A percentile compares a stretch with the other conserved stretches of the same genome.
phyloP scores from a whole-genome alignment of 495 filamentous ascomycete genomes.

The Tuber borchii region DNA sequence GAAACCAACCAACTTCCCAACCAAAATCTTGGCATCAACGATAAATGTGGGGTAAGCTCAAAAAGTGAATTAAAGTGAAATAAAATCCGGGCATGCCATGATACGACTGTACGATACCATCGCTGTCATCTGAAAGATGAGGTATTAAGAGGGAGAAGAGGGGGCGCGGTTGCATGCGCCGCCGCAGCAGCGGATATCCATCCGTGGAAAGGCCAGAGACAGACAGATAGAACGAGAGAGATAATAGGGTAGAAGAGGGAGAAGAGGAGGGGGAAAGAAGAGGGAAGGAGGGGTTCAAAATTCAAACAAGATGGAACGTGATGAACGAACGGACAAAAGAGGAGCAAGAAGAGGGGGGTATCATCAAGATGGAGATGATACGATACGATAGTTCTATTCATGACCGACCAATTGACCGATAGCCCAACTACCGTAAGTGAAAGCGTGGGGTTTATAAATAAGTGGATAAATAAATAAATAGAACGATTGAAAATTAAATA shows the following conservation, averaged over 20 bases:
- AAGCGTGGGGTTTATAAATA: neutral
- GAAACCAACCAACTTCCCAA: neutral
- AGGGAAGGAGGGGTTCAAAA: neutral
- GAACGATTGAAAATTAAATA: neutral
- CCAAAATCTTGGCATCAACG: neutral
- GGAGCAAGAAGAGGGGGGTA: neutral
- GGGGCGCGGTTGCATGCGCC: neutral
- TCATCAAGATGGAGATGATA: neutral
- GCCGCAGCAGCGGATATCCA: neutral
- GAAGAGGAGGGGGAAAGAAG: neutral
- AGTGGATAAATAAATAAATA: neutral
- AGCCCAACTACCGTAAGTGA: neutral
- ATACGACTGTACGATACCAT: neutral
- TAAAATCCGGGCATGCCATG: neutral
- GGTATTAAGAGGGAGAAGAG: neutral
- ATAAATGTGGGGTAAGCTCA: slow-evolving; percentile 1
- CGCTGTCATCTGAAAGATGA: slow-evolving; percentile 2
- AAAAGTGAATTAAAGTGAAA: neutral
- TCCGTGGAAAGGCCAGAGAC: neutral
- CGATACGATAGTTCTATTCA: neutral
- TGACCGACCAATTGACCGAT: neutral
- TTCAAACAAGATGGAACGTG: neutral
- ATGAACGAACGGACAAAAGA: neutral
- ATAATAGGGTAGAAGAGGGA: neutral
- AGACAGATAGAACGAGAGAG: neutral